phyloP scores from a whole-genome alignment of 441 rosid species.

The Brassica balearica region DNA sequence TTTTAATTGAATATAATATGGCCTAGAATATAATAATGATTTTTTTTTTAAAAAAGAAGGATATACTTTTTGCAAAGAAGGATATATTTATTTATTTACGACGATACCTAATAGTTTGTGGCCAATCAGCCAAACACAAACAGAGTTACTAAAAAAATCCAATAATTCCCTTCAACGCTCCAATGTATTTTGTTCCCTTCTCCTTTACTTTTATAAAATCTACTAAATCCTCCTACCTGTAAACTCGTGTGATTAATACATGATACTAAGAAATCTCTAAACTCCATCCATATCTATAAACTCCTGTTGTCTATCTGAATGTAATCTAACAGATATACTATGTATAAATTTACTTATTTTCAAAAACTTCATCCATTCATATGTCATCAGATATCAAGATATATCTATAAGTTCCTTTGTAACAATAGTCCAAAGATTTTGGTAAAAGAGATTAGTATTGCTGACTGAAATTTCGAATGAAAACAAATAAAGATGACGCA shows the following conservation, averaged over 20 bases:
- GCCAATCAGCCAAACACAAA: not conserved
- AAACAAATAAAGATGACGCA: slow-evolving; percentile 29
- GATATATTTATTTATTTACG: not conserved
- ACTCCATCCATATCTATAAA: not conserved
- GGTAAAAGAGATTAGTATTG: slow-evolving; percentile 27
- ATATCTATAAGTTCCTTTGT: not conserved
- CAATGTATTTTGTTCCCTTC: not conserved
- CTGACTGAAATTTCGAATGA: slow-evolving; percentile 29
- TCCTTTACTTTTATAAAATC: not conserved
- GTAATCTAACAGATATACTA: not conserved
- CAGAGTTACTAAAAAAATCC: not conserved
- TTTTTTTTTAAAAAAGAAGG: too few species aligned
- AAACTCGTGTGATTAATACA: not conserved
- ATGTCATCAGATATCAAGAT: slow-evolving; percentile 10
- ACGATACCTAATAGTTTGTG: not conserved
- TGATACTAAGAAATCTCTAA: not conserved
- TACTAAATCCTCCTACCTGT: not conserved
- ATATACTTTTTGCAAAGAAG: not conserved
- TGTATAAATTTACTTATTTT: not conserved
- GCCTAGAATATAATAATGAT: too few species aligned
- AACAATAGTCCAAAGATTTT: slow-evolving; percentile 30
- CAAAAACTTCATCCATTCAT: not conserved
- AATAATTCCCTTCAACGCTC: not conserved
- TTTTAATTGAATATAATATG: too few species aligned
- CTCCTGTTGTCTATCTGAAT: not conserved